Conservation (phyloP, 2,329 filamentous ascomycete genomes). For the Ophiocordyceps camponoti-saundersi region DNA sequence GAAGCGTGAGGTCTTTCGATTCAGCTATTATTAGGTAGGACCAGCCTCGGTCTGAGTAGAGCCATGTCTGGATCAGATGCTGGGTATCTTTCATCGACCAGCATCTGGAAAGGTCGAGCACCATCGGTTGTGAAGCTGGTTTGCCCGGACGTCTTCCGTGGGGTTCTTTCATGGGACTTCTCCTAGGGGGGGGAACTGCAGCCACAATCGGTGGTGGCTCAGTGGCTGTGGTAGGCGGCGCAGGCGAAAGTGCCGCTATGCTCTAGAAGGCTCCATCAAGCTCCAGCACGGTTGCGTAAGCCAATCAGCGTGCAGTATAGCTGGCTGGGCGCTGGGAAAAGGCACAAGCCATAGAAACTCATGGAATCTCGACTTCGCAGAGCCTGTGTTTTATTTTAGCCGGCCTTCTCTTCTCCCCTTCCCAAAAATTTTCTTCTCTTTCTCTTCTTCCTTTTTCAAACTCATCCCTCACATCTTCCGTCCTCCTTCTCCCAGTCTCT, state of each 20-base stretch:
- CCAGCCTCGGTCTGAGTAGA: neutral
- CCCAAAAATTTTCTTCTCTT: conserved; percentile 1
- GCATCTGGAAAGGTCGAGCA: too few species aligned
- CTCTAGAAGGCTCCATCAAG: conserved; percentile 11
- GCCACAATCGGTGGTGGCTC: too few species aligned
- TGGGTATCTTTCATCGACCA: too few species aligned
- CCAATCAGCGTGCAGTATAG: conserved; percentile 9
- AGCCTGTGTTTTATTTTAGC: conserved; percentile 1
- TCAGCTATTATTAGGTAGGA: too few species aligned
- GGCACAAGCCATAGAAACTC: conserved; percentile 23
- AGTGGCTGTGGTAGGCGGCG: neutral
- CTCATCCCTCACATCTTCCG: neutral
- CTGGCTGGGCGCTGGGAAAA: conserved; percentile 8
- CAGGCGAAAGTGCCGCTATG: neutral
- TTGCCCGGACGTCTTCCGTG: neutral
- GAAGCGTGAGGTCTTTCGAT: neutral
- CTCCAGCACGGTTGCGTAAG: conserved; percentile 2
- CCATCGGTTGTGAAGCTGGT: too few species aligned
- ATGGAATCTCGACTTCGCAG: conserved; percentile 23
- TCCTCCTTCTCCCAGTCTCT: neutral
- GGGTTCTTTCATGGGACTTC: too few species aligned
- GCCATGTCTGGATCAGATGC: neutral
- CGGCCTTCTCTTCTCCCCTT: neutral
- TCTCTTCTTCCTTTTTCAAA: neutral
- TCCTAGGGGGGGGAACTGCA: too few species aligned